Conservation (phyloP, 2,329 filamentous ascomycete genomes). For the Epichloe bromicola region DNA sequence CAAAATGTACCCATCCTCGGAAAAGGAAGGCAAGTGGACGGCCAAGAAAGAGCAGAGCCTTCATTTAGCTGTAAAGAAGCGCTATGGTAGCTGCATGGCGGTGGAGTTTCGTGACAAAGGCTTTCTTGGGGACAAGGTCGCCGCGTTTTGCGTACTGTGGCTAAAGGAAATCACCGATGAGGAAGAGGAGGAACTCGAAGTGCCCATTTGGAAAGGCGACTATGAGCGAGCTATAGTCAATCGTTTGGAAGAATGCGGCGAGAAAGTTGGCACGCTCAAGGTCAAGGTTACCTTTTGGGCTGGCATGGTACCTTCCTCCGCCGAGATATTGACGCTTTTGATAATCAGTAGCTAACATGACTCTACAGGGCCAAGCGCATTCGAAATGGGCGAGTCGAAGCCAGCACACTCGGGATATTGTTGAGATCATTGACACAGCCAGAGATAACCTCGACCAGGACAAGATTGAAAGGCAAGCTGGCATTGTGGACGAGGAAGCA, state of each 20-base stretch:
- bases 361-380: conserved; percentile 21
- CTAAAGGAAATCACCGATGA: conserved; percentile 57
- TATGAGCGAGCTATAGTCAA: conserved; percentile 32
- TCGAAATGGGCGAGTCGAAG: conserved; percentile 22
- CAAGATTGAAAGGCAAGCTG: conserved; percentile 21
- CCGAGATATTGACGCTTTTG: background rate
- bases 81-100: conserved; percentile 43
- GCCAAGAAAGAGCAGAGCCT: conserved; percentile 30
- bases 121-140: conserved; percentile 37
- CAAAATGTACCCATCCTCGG: conserved; percentile 39
- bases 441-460: conserved; percentile 21
- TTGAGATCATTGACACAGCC: conserved; percentile 35
- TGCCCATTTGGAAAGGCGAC: conserved; percentile 54
- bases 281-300: conserved; percentile 22
- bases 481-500: conserved; percentile 20
- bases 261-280: conserved; percentile 32
- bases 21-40: conserved; percentile 37
- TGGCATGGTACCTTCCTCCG: conserved; percentile 17
- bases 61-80: conserved; percentile 43
- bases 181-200: conserved; percentile 41
- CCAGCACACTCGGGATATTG: conserved; percentile 21
- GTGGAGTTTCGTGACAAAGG: conserved; percentile 34
- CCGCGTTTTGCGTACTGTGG: conserved; percentile 54
- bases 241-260: conserved; percentile 31
- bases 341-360: background rate